Conservation (phyloP, 306 rosid genomes). For the Lathyrus sativus region DNA sequence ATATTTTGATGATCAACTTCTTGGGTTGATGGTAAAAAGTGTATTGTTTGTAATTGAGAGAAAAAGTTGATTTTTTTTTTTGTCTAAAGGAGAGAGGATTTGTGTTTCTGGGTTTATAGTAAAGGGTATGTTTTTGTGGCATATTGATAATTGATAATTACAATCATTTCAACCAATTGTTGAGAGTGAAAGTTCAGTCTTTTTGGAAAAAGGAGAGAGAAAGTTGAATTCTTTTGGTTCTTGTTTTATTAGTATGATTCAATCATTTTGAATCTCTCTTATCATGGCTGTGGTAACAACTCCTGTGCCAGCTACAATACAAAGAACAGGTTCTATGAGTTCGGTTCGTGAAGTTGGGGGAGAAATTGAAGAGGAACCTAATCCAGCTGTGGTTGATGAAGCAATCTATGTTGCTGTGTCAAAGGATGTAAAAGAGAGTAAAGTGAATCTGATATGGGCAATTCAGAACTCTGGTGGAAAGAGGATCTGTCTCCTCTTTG, state of each 20-base stretch:
- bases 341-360: slow-evolving; percentile 41
- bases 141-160: background rate
- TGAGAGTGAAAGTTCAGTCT: slow-evolving; percentile 3
- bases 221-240: background rate
- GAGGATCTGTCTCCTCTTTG: slow-evolving; percentile 65
- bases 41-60: background rate
- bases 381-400: slow-evolving; percentile 47
- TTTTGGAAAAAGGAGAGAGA: slow-evolving; percentile 21
- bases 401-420: slow-evolving; percentile 67
- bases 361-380: slow-evolving; percentile 61
- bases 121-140: background rate
- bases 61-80: slow-evolving; percentile 32
- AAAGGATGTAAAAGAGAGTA: slow-evolving; percentile 73
- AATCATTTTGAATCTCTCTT: slow-evolving; percentile 23
- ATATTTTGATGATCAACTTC: slow-evolving; percentile 34
- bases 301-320: slow-evolving; percentile 48
- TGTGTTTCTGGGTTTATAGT: background rate
- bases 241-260: slow-evolving; percentile 15
- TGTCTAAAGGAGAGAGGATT: background rate
- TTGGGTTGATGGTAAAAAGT: slow-evolving; percentile 16
- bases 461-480: slow-evolving; percentile 68
- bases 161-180: background rate
- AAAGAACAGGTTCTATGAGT: slow-evolving; percentile 41
- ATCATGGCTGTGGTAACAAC: slow-evolving; percentile 73
- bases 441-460: slow-evolving; percentile 62